A percentile compares a stretch with the other conserved stretches of the same genome.
phyloP scores from a whole-genome alignment of 23 red algal genomes.

The Cyanidioschyzon merolae region DNA sequence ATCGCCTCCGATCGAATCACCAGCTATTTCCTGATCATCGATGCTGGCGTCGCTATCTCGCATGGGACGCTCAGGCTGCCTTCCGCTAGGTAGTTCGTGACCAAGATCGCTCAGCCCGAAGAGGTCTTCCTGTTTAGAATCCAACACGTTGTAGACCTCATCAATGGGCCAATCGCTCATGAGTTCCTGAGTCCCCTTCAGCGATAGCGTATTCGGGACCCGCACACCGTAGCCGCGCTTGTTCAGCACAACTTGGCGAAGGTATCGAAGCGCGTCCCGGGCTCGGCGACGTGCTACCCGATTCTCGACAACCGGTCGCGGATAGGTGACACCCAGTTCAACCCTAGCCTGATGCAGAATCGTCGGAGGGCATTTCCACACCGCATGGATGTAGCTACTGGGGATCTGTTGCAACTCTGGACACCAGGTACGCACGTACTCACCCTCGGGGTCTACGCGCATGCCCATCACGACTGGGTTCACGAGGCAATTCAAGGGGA shows the following conservation, averaged over 20 bases:
- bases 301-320: slow-evolving; percentile 42
- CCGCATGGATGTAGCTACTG: slow-evolving; percentile 43
- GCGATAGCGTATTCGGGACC: background rate
- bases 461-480: slow-evolving; percentile 63
- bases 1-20: background rate
- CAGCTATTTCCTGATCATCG: background rate
- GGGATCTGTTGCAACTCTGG: slow-evolving; percentile 74
- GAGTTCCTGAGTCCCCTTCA: slow-evolving; percentile 16
- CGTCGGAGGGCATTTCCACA: slow-evolving; percentile 56
- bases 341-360: slow-evolving; percentile 50
- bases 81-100: slow-evolving; percentile 6
- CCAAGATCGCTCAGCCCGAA: background rate
- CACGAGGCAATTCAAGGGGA: slow-evolving; percentile 69
- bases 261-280: slow-evolving; percentile 37
- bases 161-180: slow-evolving; percentile 39
- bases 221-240: background rate
- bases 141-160: slow-evolving; percentile 11
- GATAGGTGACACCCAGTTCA: slow-evolving; percentile 54
- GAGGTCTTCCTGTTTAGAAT: slow-evolving; percentile 12
- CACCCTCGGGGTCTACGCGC: slow-evolving; percentile 36
- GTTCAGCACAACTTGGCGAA: slow-evolving; percentile 51
- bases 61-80: background rate
- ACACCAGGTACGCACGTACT: slow-evolving; percentile 65
- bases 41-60: background rate
- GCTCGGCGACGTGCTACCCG: slow-evolving; percentile 43